phyloP scores from a whole-genome alignment of 805 yeast species.

The Yarrowia sp. region DNA sequence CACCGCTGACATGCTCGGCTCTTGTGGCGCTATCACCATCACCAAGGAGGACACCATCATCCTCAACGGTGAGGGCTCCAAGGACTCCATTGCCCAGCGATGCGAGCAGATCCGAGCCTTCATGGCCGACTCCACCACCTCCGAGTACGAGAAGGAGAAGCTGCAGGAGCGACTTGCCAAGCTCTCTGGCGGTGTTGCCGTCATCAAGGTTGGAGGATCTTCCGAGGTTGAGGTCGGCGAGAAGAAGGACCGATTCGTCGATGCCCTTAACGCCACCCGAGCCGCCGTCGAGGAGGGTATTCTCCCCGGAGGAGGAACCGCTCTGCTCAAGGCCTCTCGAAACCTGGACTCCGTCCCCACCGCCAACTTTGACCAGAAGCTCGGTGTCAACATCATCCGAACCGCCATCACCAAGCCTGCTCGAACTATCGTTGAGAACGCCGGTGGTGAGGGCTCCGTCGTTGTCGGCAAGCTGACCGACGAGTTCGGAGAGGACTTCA shows the following conservation, averaged over 20 bases:
- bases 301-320: slow-evolving; percentile 99
- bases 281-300: slow-evolving; percentile 99
- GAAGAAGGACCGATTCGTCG: slow-evolving; percentile 99
- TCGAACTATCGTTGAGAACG: slow-evolving; percentile 91
- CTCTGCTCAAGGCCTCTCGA: slow-evolving; percentile 88
- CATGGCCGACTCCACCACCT: slow-evolving; percentile 72
- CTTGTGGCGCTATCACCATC: slow-evolving; percentile 88
- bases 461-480: slow-evolving; percentile 84
- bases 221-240: slow-evolving; percentile 98
- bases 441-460: slow-evolving; percentile 97
- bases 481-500: slow-evolving; percentile 71
- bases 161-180: slow-evolving; percentile 97
- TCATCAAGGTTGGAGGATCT: slow-evolving; percentile 94
- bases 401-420: slow-evolving; percentile 96
- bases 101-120: slow-evolving; percentile 92
- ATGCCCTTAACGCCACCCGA: slow-evolving; percentile 97
- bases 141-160: slow-evolving; percentile 94
- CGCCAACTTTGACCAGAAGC: slow-evolving; percentile 92
- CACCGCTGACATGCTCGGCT: slow-evolving; percentile 85
- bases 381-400: slow-evolving; percentile 92
- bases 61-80: slow-evolving; percentile 89
- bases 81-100: slow-evolving; percentile 80
- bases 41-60: slow-evolving; percentile 96
- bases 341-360: slow-evolving; percentile 72
- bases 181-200: slow-evolving; percentile 98